Percentiles rank a stretch among this genome's conserved stretches.
Conservation (phyloP, 768 basidiomycete genomes). For the Holtermannia corniformis region DNA sequence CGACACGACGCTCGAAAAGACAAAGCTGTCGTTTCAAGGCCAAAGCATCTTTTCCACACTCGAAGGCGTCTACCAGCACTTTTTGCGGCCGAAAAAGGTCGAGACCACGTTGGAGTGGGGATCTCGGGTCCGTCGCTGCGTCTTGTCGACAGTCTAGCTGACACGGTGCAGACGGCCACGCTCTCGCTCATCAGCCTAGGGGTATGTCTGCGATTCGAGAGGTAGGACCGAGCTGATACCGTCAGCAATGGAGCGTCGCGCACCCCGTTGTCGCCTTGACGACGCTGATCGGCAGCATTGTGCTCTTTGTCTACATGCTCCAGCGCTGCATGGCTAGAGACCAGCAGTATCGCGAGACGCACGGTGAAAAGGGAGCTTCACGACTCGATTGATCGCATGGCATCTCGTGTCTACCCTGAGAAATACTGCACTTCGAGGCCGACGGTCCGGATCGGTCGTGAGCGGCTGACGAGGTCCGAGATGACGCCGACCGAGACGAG, state of each 20-base stretch:
- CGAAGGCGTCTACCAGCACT: constrained; percentile 51
- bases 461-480: constrained; percentile 75
- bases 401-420: constrained; percentile 19
- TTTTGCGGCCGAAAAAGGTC: constrained; percentile 28
- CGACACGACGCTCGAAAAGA: constrained; percentile 54
- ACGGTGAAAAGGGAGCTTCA: background rate
- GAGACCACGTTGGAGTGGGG: constrained; percentile 38
- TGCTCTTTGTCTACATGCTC: constrained; percentile 18
- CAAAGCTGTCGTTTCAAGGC: constrained; percentile 51
- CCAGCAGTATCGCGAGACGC: background rate
- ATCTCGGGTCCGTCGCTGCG: constrained; percentile 19
- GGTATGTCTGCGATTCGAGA: too few relatives aligned
- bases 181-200: constrained; percentile 25
- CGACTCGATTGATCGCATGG: background rate
- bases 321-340: constrained; percentile 19
- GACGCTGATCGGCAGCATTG: constrained; percentile 20
- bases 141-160: background rate
- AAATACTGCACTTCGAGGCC: constrained; percentile 93
- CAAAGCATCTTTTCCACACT: constrained; percentile 59
- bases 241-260: constrained; percentile 22
- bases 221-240: too few relatives aligned
- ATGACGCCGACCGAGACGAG: constrained; percentile 81
- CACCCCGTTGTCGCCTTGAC: constrained; percentile 24
- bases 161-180: constrained; percentile 14
- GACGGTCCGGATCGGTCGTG: constrained; percentile 77